phyloP scores from a whole-genome alignment of 768 basidiomycete species.

The Boletellus emodensis region DNA sequence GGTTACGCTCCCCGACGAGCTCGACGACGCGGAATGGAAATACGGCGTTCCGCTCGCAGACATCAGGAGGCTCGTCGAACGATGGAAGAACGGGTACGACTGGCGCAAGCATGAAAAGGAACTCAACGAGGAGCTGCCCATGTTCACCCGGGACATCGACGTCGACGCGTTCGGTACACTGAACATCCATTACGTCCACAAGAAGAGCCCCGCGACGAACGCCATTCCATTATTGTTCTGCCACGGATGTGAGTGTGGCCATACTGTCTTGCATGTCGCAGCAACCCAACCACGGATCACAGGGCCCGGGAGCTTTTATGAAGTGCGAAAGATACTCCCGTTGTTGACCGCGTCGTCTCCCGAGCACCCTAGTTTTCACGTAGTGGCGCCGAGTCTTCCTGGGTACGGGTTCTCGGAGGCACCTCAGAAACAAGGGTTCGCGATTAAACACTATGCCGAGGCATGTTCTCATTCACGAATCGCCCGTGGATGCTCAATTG shows the following conservation, averaged over 20 bases:
- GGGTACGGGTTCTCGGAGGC: constrained; percentile 62
- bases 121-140: constrained; percentile 50
- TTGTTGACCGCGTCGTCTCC: constrained; percentile 40
- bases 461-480: constrained; percentile 22
- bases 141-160: constrained; percentile 50
- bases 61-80: constrained; percentile 42
- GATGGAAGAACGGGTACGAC: constrained; percentile 53
- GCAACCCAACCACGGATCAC: constrained; percentile 22
- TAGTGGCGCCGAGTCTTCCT: constrained; percentile 56
- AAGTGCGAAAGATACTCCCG: constrained; percentile 55
- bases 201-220: constrained; percentile 39
- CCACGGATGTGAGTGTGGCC: constrained; percentile 47
- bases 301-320: constrained; percentile 62
- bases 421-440: constrained; percentile 50
- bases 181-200: constrained; percentile 58
- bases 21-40: constrained; percentile 45
- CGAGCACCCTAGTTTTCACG: constrained; percentile 55
- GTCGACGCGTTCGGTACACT: constrained; percentile 45
- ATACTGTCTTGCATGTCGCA: background rate
- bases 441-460: constrained; percentile 50
- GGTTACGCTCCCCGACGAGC: constrained; percentile 53
- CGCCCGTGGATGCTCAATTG: background rate
- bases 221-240: constrained; percentile 60
- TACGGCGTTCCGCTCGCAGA: constrained; percentile 52
- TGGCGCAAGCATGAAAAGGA: constrained; percentile 51